Evolutionary conservation across 2,329 filamentous ascomycete species (phyloP).

Genomic region (Thielaviopsis musarum): DNA sequence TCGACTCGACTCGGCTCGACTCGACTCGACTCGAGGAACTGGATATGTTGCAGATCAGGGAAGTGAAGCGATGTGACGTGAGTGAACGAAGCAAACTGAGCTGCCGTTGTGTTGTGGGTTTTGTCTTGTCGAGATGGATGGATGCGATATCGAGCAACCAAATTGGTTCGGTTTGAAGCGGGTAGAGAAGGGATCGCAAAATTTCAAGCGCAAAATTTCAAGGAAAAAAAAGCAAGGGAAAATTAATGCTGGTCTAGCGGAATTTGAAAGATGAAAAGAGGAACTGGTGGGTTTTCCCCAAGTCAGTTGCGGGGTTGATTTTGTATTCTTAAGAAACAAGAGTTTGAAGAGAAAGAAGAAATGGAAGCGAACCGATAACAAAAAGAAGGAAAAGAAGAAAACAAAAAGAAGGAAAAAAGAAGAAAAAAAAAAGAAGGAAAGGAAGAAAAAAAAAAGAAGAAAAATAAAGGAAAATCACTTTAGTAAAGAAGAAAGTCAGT

Average conservation of each 20-base stretch:
- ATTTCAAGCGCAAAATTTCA: conserved; percentile 1
- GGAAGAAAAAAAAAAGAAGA: no score
- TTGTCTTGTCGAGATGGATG: no score
- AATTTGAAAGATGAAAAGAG: neutral
- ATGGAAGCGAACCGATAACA: no score
- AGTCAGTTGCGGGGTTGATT: no score
- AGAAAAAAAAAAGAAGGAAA: neutral
- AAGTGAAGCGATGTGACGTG: neutral
- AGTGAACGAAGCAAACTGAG: neutral
- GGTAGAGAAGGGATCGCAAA: conserved; percentile 12
- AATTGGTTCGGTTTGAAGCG: conserved; percentile 12
- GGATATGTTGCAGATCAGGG: no score
- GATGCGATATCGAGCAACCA: neutral
- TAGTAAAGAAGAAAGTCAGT: no score
- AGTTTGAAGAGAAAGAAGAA: neutral
- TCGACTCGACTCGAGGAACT: no score
- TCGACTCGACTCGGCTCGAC: no score
- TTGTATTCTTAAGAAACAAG: neutral
- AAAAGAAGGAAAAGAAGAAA: neutral
- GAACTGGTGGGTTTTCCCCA: no score
- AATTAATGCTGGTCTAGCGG: neutral
- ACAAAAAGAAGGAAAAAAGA: neutral
- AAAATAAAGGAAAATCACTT: no score
- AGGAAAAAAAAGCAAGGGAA: conserved; percentile 2
- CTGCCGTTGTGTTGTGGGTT: no score